These are phyloP conservation scores for Malassezia dermatis DNA, from an alignment of 1,284 basidiomycete genomes.

Conservation along the genomic window DNA sequence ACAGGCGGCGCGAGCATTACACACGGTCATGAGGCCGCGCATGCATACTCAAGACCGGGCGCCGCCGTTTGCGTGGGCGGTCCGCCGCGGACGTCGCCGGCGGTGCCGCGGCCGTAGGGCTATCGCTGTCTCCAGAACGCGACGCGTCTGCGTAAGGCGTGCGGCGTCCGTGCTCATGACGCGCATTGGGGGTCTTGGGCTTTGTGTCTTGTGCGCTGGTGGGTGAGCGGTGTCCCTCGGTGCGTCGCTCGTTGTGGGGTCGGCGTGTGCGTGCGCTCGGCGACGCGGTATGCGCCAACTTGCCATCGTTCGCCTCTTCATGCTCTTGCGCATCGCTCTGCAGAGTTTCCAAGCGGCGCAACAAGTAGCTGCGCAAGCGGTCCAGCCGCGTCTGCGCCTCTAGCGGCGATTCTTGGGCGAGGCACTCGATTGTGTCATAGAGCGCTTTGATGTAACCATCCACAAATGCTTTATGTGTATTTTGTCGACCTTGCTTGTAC, in stretches of 20 bases:
- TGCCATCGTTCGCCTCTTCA: background rate
- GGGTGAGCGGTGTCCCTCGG: background rate
- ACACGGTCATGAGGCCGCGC: background rate
- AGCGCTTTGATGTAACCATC: constrained; percentile 11
- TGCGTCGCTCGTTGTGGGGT: background rate
- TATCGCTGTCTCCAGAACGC: background rate
- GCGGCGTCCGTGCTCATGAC: background rate
- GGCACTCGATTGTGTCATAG: constrained; percentile 9
- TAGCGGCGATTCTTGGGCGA: background rate
- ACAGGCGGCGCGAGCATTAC: background rate
- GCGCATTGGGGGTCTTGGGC: background rate
- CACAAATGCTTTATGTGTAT: constrained; percentile 7
- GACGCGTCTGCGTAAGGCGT: background rate
- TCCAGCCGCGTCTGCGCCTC: background rate
- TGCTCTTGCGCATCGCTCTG: constrained; percentile 8
- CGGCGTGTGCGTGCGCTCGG: background rate
- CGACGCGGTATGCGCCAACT: background rate
- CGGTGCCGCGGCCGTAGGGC: background rate
- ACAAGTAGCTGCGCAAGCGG: constrained; percentile 1
- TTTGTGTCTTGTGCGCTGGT: background rate
- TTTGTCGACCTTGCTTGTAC: constrained; percentile 14
- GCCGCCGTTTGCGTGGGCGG: constrained; percentile 2
- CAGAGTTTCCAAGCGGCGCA: constrained; percentile 8
- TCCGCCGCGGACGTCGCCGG: background rate
- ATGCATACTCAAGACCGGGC: background rate